Evolutionary conservation across 768 basidiomycete genomes (phyloP).

Genomic region (Pisolithus microcarpus): DNA sequence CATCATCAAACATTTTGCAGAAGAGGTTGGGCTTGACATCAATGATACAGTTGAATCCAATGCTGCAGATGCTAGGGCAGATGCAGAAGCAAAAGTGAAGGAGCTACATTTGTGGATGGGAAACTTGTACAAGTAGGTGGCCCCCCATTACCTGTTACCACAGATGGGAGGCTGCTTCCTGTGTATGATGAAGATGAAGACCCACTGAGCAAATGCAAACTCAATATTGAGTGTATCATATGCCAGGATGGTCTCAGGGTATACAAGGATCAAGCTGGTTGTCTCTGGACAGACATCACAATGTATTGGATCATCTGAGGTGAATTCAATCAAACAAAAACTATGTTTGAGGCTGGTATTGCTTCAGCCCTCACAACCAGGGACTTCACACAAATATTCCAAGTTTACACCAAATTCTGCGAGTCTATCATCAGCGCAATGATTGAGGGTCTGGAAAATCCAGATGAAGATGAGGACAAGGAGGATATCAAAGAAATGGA

Average conservation of each 20-base stretch:
- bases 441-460: conserved; percentile 78
- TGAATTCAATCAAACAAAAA: conserved; percentile 87
- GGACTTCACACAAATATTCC: conserved; percentile 97
- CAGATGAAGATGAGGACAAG: conserved; percentile 72
- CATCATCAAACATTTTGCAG: conserved; percentile 81
- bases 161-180: conserved; percentile 43
- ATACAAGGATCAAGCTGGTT: conserved; percentile 95
- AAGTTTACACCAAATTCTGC: conserved; percentile 90
- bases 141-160: conserved; percentile 46
- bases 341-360: conserved; percentile 84
- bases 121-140: conserved; percentile 68
- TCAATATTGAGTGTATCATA: conserved; percentile 85
- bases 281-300: conserved; percentile 91
- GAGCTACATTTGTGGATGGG: conserved; percentile 44
- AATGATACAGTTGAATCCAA: conserved; percentile 63
- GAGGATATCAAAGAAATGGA: conserved; percentile 74
- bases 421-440: conserved; percentile 84
- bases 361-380: conserved; percentile 82
- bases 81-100: conserved; percentile 32
- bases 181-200: conserved; percentile 82
- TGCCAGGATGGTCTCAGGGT: conserved; percentile 77
- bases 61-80: conserved; percentile 39
- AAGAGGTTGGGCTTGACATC: conserved; percentile 85
- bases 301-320: conserved; percentile 99
- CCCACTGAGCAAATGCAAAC: conserved; percentile 54